Percentiles rank a stretch among this genome's conserved stretches.
phyloP scores from a whole-genome alignment of 805 yeast species.

The Candida ascalaphidarum region DNA sequence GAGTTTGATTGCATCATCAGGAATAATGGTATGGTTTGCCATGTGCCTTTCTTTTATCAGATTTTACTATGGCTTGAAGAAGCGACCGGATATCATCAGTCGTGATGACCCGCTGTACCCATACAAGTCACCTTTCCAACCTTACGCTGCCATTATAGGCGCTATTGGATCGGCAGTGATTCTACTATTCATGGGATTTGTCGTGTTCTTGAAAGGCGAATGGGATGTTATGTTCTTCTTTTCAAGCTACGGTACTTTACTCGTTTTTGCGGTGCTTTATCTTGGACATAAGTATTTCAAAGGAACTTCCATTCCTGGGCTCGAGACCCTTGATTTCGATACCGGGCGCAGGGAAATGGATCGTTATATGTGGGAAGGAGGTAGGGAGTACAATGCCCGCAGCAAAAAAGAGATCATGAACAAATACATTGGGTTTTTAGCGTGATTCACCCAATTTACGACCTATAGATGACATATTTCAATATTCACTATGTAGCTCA shows the following conservation, averaged over 20 bases:
- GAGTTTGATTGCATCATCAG: conserved; percentile 64
- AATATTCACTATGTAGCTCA: background rate
- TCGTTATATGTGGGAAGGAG: conserved; percentile 74
- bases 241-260: conserved; percentile 57
- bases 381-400: conserved; percentile 31
- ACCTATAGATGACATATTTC: background rate
- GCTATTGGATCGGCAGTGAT: conserved; percentile 43
- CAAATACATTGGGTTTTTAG: conserved; percentile 25
- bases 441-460: conserved; percentile 8
- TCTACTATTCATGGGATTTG: conserved; percentile 52
- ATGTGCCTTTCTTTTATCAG: conserved; percentile 58
- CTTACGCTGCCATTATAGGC: conserved; percentile 59
- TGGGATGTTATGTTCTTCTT: conserved; percentile 60
- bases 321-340: conserved; percentile 74
- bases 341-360: conserved; percentile 82
- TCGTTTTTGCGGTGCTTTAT: conserved; percentile 44
- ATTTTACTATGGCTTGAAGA: conserved; percentile 53
- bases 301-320: conserved; percentile 56
- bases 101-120: conserved; percentile 61
- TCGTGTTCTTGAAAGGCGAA: conserved; percentile 45
- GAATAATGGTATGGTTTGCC: conserved; percentile 73
- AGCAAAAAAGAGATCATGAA: conserved; percentile 23
- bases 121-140: conserved; percentile 62
- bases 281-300: conserved; percentile 48
- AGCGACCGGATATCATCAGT: conserved; percentile 55